These are phyloP conservation scores for Conticribra weissflogii DNA, from an alignment of 108 stramenopile species.

Conservation along the genomic window DNA sequence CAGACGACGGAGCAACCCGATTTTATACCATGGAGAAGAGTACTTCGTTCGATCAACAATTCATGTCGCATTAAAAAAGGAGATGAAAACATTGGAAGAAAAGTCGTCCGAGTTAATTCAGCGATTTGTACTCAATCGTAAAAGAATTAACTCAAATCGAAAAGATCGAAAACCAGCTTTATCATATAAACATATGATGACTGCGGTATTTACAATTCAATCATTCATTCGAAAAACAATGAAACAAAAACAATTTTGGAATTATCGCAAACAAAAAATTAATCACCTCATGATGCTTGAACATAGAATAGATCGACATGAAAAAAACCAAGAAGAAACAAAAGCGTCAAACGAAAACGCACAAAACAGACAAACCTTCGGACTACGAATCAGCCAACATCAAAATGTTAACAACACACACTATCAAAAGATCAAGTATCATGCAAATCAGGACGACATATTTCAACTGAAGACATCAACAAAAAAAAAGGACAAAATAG, in stretches of 20 bases:
- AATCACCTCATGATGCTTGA: neutral
- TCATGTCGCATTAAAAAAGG: conserved; percentile 11
- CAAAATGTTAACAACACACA: too few relatives aligned
- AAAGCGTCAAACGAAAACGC: too few relatives aligned
- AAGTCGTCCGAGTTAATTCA: conserved; percentile 12
- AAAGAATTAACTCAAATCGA: neutral
- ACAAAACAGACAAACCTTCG: too few relatives aligned
- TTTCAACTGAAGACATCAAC: too few relatives aligned
- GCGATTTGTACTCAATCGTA: conserved; percentile 7
- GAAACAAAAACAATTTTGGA: neutral
- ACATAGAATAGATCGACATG: too few relatives aligned
- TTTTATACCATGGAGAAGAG: conserved; percentile 9
- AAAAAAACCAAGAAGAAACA: too few relatives aligned
- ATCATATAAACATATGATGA: neutral
- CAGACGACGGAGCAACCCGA: conserved; percentile 3
- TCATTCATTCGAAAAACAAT: neutral
- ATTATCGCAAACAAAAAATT: neutral
- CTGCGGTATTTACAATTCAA: neutral
- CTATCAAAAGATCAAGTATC: too few relatives aligned
- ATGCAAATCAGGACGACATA: too few relatives aligned
- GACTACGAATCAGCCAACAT: too few relatives aligned
- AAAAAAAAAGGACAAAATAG: too few relatives aligned
- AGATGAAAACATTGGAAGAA: conserved; percentile 7
- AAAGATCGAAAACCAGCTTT: neutral
- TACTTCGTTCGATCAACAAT: conserved; percentile 18